Base-by-base conservation (phyloP, 345 rosid genomes). In the Schrenkiella parvula region DNA sequence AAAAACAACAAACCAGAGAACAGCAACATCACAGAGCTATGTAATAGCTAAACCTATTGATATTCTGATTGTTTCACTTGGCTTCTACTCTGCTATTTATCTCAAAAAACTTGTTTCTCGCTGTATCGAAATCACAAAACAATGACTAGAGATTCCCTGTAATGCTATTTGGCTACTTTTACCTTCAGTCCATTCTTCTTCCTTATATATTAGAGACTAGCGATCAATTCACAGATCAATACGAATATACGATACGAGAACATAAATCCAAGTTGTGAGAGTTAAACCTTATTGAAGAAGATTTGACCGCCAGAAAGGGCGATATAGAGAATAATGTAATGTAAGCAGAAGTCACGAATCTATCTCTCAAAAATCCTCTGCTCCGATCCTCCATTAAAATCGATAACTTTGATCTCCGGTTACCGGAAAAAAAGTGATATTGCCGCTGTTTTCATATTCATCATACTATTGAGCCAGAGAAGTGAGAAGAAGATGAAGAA, bases 211-310 rank as follows among this genome's bases (percentile, higher is more conserved):
- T 31, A 15, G 14, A 54, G 14, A 55, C 56, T 39, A 31, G 41
- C 9, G 18, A 64, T 44, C 65, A 59, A 34, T 50, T 29, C 15
- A 34, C 5, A 61, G 26, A 44, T 25, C 4, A 8, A 32, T n/a
- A n/a, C n/a, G n/a, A n/a, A n/a, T n/a, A 23, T 28, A 44, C 31
- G 35, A 62, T 13, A 4, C 35, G 25, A 61, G 37, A 53, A 53
- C 13, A 37, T 25, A 65, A 48, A 55, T 73, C 55, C 23, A 54
- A 59, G 50, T 15, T 13, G 11, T 63, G 46, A 34, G 64, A 46
- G 73, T 14, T 31, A 23, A 55, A 92, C 98, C 96, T 92, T 92
- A 88, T 87, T 87, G 82, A 92, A 87, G 91, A 92, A 90, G 88
- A 90, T 92, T 89, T 90, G 91, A 72, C 87, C 87, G 68, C 91